A percentile compares a stretch with the other conserved stretches of the same genome.
Conservation (phyloP, 345 rosid species). For the Eutrema yunnanense region DNA sequence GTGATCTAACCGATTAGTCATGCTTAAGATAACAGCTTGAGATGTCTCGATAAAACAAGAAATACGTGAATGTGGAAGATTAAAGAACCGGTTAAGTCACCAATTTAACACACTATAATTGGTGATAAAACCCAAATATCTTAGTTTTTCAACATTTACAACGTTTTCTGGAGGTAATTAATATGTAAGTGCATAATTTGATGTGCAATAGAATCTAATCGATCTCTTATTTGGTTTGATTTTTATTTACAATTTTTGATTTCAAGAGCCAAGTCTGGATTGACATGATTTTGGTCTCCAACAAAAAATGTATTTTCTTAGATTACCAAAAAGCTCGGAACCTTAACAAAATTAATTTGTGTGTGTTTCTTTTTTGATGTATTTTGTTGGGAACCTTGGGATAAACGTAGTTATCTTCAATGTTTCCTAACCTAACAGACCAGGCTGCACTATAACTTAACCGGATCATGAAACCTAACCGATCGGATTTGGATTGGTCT, state of each 20-base stretch:
- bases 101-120: background rate
- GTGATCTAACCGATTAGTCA: constrained; percentile 3
- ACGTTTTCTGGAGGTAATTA: no score
- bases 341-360: no score
- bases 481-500: background rate
- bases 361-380: background rate
- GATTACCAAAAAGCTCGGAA: no score
- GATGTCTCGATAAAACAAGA: background rate
- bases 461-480: background rate
- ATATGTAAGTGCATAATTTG: background rate
- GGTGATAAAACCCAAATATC: background rate
- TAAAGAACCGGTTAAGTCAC: background rate
- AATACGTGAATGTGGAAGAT: background rate
- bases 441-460: background rate
- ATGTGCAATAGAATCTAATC: no score
- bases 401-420: background rate
- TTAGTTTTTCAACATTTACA: background rate
- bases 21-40: background rate
- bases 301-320: no score
- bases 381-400: background rate
- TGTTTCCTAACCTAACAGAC: background rate
- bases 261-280: no score
- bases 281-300: no score
- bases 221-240: no score
- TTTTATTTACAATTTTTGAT: no score